Conservation (phyloP, 2,329 filamentous ascomycete species). For the Aureobasidium sp. region DNA sequence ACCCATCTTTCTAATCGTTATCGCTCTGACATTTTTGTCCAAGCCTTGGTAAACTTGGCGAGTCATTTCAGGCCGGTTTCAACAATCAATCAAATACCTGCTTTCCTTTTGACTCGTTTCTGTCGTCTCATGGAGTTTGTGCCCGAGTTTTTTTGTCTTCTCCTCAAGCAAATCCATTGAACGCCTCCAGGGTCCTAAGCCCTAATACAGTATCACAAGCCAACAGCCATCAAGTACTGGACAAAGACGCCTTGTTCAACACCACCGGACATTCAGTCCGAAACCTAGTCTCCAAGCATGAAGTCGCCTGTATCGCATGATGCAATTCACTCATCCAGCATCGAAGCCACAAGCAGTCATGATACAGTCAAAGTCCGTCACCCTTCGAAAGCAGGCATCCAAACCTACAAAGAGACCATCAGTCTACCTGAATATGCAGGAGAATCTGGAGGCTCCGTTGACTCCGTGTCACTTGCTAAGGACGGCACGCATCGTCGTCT, state of each 20-base stretch:
- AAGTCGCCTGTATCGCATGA: slow-evolving; percentile 3
- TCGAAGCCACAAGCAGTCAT: neutral
- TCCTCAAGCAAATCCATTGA: slow-evolving; percentile 29
- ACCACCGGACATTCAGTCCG: neutral
- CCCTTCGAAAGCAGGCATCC: neutral
- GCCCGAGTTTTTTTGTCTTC: slow-evolving; percentile 28
- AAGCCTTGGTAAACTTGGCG: slow-evolving; percentile 16
- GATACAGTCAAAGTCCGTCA: slow-evolving; percentile 2
- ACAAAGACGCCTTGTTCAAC: neutral
- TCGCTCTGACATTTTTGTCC: neutral
- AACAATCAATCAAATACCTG: neutral
- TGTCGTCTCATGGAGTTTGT: slow-evolving; percentile 27
- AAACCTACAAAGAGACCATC: slow-evolving; percentile 3
- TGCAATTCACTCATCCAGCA: slow-evolving; percentile 3
- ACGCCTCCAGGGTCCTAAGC: neutral
- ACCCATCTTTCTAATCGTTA: neutral
- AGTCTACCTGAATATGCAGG: neutral
- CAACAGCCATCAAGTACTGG: neutral
- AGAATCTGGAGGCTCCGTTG: neutral
- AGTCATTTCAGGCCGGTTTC: neutral
- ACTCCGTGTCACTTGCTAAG: neutral
- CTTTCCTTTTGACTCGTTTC: neutral
- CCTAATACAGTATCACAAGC: neutral
- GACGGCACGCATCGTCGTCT: slow-evolving; percentile 38
- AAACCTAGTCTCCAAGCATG: neutral